Evolutionary conservation across 169 alveolate genomes (phyloP).

Genomic region (Plasmodium adleri): DNA sequence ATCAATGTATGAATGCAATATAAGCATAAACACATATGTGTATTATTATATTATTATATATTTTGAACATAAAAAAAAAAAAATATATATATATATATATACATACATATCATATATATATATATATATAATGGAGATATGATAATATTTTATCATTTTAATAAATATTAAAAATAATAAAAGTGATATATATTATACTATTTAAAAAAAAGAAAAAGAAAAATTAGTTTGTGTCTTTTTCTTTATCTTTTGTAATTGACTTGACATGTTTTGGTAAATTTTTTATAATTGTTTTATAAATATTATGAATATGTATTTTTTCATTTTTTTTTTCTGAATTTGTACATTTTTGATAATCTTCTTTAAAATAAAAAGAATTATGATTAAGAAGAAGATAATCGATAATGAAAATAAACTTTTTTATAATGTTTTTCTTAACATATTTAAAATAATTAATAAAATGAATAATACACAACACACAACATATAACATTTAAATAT

Average conservation of each 20-base stretch:
- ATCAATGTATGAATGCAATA: no score
- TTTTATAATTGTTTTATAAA: conserved; percentile 52
- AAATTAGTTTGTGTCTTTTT: not conserved
- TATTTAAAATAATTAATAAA: conserved; percentile 53
- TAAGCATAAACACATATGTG: no score
- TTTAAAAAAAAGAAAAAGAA: not conserved
- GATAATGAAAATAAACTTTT: conserved; percentile 35
- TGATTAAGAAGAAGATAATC: conserved; percentile 30
- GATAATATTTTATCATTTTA: not conserved
- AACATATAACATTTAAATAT: conserved; percentile 24
- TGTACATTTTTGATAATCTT: not conserved
- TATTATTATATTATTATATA: no score
- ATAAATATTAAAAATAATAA: not conserved
- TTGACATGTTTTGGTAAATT: conserved; percentile 38
- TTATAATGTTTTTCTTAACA: conserved; percentile 25
- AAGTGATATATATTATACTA: not conserved
- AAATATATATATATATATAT: not conserved
- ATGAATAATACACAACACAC: conserved; percentile 66
- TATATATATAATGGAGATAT: no score
- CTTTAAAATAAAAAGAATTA: conserved; percentile 16
- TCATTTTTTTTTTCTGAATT: not conserved
- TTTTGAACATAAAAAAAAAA: not conserved
- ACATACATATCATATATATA: no score
- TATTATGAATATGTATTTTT: conserved; percentile 35
- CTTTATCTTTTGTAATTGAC: conserved; percentile 10